phyloP scores from a whole-genome alignment of 345 rosid species.

The Trapa bicornis region DNA sequence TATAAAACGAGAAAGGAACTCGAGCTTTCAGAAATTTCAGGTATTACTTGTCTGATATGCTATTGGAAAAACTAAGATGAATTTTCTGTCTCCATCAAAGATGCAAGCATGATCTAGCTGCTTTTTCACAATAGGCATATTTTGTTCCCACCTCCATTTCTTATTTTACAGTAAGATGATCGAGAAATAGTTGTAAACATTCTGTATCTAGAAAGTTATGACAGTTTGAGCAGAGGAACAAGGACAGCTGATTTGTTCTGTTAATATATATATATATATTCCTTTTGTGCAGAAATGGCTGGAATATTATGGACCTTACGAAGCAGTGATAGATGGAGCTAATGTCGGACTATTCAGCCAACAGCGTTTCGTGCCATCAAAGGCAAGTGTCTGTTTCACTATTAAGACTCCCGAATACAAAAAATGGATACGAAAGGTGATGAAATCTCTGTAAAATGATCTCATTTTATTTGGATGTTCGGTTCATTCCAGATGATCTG shows the following conservation, averaged over 20 bases:
- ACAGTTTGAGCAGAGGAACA: too few relatives aligned
- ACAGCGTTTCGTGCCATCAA: conserved; percentile 36
- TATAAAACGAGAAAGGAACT: conserved; percentile 34
- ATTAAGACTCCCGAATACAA: background rate
- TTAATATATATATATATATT: background rate
- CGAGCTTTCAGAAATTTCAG: conserved; percentile 52
- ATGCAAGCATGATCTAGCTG: background rate
- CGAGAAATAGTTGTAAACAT: background rate
- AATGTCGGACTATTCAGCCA: conserved; percentile 48
- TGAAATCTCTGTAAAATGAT: background rate
- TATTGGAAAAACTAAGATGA: background rate
- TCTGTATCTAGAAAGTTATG: background rate
- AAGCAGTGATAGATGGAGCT: conserved; percentile 62
- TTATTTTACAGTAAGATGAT: background rate
- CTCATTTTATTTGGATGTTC: background rate
- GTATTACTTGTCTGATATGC: conserved; percentile 11
- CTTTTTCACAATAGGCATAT: background rate
- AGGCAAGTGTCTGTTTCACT: conserved; percentile 19
- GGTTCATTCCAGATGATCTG: background rate
- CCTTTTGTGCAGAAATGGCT: conserved; percentile 50
- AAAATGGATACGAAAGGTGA: background rate
- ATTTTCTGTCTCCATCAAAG: background rate
- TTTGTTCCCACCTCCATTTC: background rate
- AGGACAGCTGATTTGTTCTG: background rate
- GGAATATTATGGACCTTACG: conserved; percentile 54